A percentile compares a stretch with the other conserved stretches of the same genome.
phyloP scores from a whole-genome alignment of 2,329 filamentous ascomycete genomes.

The Neonectria sp. region DNA sequence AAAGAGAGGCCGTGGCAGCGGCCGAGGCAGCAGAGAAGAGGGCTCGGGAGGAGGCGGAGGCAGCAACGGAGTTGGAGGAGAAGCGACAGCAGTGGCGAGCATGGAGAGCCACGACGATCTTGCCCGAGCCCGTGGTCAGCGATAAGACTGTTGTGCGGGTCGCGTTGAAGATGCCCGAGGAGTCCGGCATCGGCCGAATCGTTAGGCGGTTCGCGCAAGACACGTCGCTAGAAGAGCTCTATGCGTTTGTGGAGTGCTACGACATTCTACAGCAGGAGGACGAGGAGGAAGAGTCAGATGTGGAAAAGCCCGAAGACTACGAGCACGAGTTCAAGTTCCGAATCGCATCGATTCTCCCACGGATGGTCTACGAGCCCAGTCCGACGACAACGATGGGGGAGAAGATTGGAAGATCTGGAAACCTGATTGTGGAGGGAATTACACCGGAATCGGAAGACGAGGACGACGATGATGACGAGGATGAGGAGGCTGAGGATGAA shows the following conservation, averaged over 20 bases:
- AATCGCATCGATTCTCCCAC: conserved; percentile 88
- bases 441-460: conserved; percentile 54
- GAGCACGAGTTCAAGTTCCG: conserved; percentile 88
- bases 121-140: conserved; percentile 75
- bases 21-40: conserved; percentile 78
- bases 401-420: conserved; percentile 85
- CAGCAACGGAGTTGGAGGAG: conserved; percentile 65
- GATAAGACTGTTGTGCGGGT: conserved; percentile 81
- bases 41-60: conserved; percentile 73
- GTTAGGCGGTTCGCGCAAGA: conserved; percentile 80
- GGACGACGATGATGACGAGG: conserved; percentile 46
- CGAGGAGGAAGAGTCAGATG: conserved; percentile 39
- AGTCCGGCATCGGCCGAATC: conserved; percentile 77
- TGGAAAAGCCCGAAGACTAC: conserved; percentile 75
- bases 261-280: conserved; percentile 69
- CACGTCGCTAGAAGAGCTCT: conserved; percentile 88
- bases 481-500: conserved; percentile 42
- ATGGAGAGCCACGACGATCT: conserved; percentile 81
- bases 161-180: conserved; percentile 74
- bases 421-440: conserved; percentile 86
- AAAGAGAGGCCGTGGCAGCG: conserved; percentile 81
- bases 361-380: conserved; percentile 83
- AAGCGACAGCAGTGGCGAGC: conserved; percentile 78
- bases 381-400: conserved; percentile 76
- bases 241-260: conserved; percentile 96